Base-by-base conservation (phyloP, 1,139 yeast species). In the Saccharomyces hybrid region DNA sequence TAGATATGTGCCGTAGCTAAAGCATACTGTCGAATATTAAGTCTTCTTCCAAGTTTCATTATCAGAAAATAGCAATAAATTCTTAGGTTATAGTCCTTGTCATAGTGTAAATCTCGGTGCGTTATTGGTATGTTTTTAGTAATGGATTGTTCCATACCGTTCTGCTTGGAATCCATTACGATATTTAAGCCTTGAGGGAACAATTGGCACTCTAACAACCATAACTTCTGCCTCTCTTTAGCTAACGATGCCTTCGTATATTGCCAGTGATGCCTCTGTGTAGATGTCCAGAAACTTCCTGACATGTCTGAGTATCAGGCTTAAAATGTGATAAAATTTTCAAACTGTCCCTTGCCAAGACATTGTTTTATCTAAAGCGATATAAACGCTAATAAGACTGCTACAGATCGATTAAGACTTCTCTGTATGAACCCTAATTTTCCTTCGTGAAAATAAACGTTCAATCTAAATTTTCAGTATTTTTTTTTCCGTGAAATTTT, bases 1-100 rank as follows among this genome's bases (percentile, higher is more conserved):
- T 89, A 93, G 2, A 89, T 81, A 64, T 91, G 97, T 0, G 97
- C 96, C 0, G 97, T 88, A 1, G 96, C 88, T 41, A 91, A 69
- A 0, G 95, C 95, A 46, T 90, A 78, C 66, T 91, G 97, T 49
- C 98, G 73, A 34, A 88, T 76, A 55, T 82, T 83, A 52, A 93
- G 73, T 54, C 95, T 76, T 60, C 95, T 75, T 0, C 97, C 97
- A 14, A 93, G 74, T 63, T 85, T 82, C 63, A 84, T 83, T 47
- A 88, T 76, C 59, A 88, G 72, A 55, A 82, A 81, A 66, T 86
- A 90, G 56, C 86, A 74, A 67, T 81, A 86, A 44, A 86, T 84
- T 55, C 90, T 71, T 79, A 84, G 77, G 65, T 82, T 70, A 53
- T 62, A 70, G 52, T 70, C 82, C 55, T 75, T 73, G 65, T 84